Base-by-base conservation (phyloP, 176 grass and related monocot genomes). In the Panicum miliaceum region DNA sequence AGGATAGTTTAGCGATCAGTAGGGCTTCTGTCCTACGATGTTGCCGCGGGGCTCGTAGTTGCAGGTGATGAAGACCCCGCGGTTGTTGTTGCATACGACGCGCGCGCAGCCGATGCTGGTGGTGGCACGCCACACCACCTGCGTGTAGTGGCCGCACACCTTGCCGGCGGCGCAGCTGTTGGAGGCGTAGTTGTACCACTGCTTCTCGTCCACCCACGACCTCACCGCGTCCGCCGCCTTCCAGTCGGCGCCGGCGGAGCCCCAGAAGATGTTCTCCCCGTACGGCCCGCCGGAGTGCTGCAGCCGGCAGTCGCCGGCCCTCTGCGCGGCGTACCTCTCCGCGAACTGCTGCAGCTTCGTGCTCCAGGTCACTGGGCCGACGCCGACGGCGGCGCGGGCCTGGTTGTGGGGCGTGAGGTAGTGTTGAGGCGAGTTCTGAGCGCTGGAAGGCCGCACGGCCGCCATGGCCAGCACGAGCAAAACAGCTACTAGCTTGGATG, bases 41-140 rank as follows among this genome's bases (percentile, higher is more conserved):
- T 82, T 82, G 32, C 79, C 66, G 8, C 8, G 51, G 4, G 66
- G 47, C 8, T 56, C 36, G 35, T 81, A 81, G 79, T 29, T 70
- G 79, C 79, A 81, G 20, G 16, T 56, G 79, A 68, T 59, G 64
- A 71, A 58, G 22, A 57, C 52, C 3, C 51, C 36, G 16, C 4
- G 16, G 79, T 54, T 42, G 10, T 27, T 5, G 14, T 4, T 5
- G 51, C 80, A 82, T 35, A 29, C 37, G 51, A 58, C 64, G 23
- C 35, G 80, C 0, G 80, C 80, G 10, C 66, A 82, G n/a, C 80
- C 80, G 37, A 82, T 22, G 15, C 11, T 25, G 3, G 66, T 58
- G 36, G 52, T 29, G 23, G n/a, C 9, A 4, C 66, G 52, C 80
- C 80, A 82, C 80, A 81, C 79, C 35, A 81, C 48, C 78, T 81